A percentile compares a stretch with the other conserved stretches of the same genome.
These are phyloP conservation scores for Lactarius vividus DNA, from an alignment of 768 basidiomycete species.

Conservation along the genomic window DNA sequence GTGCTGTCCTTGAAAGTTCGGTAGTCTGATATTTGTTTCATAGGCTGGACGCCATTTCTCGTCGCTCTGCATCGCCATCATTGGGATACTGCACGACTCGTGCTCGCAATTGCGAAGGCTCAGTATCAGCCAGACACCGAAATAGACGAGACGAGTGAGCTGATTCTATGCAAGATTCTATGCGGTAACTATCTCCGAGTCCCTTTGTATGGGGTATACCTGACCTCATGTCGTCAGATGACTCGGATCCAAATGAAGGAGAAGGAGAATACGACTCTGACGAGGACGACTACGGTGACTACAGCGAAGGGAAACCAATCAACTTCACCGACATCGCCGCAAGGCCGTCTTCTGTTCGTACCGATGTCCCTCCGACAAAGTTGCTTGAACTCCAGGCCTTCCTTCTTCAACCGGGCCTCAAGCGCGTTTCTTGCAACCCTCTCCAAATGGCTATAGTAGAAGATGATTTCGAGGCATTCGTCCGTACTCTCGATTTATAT, in stretches of 20 bases:
- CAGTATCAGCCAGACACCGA: conserved; percentile 45
- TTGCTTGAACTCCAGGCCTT: conserved; percentile 33
- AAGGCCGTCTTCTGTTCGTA: conserved; percentile 44
- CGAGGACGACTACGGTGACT: conserved; percentile 31
- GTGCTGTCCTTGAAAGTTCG: neutral
- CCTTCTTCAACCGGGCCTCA: conserved; percentile 10
- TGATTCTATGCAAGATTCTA: too few relatives aligned
- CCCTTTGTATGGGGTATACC: neutral
- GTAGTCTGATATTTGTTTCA: neutral
- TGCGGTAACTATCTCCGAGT: conserved; percentile 36
- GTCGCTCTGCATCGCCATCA: conserved; percentile 48
- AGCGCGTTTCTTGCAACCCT: conserved; percentile 24
- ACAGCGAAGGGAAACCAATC: conserved; percentile 41
- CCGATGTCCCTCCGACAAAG: conserved; percentile 38
- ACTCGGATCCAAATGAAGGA: conserved; percentile 10
- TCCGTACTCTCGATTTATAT: conserved; percentile 46
- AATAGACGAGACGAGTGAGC: conserved; percentile 33
- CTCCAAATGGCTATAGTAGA: conserved; percentile 41
- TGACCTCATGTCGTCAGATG: conserved; percentile 7
- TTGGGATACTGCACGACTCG: conserved; percentile 57
- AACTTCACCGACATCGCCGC: conserved; percentile 55
- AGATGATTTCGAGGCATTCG: conserved; percentile 51
- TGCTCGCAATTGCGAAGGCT: conserved; percentile 54
- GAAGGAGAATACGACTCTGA: conserved; percentile 37
- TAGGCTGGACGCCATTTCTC: conserved; percentile 49